Conservation (phyloP, 2,329 filamentous ascomycete species). For the Verticillium nonalfalfae region DNA sequence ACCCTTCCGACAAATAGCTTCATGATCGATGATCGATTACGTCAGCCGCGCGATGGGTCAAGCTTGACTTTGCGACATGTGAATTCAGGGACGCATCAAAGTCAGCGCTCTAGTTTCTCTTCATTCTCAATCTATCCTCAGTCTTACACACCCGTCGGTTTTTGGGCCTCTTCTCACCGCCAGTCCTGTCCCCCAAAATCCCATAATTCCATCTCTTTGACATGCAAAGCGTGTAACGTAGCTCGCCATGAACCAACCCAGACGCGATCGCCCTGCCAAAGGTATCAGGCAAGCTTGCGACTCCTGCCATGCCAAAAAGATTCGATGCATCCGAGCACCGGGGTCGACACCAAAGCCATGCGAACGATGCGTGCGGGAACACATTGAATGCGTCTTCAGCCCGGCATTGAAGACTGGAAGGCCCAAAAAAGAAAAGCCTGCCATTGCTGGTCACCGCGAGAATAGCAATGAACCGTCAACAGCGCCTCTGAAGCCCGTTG, state of each 20-base stretch:
- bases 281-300: conserved; percentile 6
- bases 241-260: not conserved
- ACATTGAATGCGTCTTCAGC: conserved; percentile 3
- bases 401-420: conserved; percentile 6
- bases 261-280: not conserved
- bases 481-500: not conserved
- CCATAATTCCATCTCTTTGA: no score
- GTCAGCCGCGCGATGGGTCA: not conserved
- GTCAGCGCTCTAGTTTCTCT: not conserved
- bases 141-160: not conserved
- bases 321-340: conserved; percentile 1
- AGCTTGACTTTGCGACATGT: not conserved
- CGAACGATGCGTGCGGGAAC: conserved; percentile 2
- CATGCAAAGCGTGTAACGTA: no score
- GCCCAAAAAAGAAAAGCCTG: conserved; percentile 1
- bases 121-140: not conserved
- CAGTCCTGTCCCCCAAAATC: no score
- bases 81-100: not conserved
- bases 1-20: not conserved
- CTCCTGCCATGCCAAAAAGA: conserved; percentile 5
- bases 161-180: no score
- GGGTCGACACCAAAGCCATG: not conserved
- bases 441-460: not conserved
- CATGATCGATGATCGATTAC: not conserved
- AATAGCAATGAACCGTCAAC: not conserved